phyloP scores from a whole-genome alignment of 768 basidiomycete genomes.

The Daedalea quercina region DNA sequence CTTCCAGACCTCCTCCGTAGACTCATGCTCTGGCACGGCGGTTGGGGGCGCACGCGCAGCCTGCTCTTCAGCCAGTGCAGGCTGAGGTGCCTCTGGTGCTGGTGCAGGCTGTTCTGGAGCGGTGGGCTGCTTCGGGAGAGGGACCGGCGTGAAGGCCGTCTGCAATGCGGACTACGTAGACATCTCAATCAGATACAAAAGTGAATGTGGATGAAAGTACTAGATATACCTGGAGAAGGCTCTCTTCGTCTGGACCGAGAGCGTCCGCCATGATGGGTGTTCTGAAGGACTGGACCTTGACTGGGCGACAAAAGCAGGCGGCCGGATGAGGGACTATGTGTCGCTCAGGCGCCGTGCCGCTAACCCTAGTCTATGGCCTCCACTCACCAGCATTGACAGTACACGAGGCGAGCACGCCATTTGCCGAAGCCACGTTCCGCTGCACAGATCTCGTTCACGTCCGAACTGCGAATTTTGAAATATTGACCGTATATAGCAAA shows the following conservation, averaged over 20 bases:
- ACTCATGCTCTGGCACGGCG: slow-evolving; percentile 10
- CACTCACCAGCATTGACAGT: not conserved
- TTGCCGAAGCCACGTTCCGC: not conserved
- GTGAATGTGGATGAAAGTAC: not conserved
- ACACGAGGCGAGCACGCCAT: not conserved
- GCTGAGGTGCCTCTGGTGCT: slow-evolving; percentile 1
- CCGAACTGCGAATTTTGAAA: too few relatives aligned
- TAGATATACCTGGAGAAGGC: slow-evolving; percentile 20
- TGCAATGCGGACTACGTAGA: slow-evolving; percentile 21
- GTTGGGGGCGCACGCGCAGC: slow-evolving; percentile 6
- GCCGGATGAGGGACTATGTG: not conserved
- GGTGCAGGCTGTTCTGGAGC: slow-evolving; percentile 4
- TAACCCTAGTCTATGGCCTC: not conserved
- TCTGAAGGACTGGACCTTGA: not conserved
- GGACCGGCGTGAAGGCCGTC: slow-evolving; percentile 22
- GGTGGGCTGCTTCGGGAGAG: slow-evolving; percentile 17
- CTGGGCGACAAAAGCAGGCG: too few relatives aligned
- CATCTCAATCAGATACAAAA: not conserved
- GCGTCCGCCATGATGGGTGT: slow-evolving; percentile 17
- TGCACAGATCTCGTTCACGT: too few relatives aligned
- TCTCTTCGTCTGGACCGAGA: slow-evolving; percentile 20
- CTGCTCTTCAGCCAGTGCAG: slow-evolving; percentile 1
- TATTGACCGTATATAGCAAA: too few relatives aligned
- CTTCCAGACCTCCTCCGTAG: slow-evolving; percentile 50
- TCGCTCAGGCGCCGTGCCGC: not conserved